Conservation (phyloP, 345 rosid species). For the Abelmoschus esculentus region DNA sequence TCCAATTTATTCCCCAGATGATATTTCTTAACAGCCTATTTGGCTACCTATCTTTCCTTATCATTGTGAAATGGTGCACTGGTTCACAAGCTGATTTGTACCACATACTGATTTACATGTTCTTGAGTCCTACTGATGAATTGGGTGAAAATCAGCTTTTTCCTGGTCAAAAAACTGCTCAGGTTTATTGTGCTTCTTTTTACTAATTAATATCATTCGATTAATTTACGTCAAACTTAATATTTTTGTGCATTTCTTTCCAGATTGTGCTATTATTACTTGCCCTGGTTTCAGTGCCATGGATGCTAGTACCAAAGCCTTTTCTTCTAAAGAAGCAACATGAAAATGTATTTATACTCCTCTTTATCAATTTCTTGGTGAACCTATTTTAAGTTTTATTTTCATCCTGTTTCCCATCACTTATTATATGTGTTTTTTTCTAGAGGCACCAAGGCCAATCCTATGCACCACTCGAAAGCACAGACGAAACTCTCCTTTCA, state of each 20-base stretch:
- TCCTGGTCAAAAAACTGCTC: slow-evolving; percentile 58
- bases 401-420: neutral
- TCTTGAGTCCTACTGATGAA: slow-evolving; percentile 85
- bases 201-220: neutral
- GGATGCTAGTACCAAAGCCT: slow-evolving; percentile 96
- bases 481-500: slow-evolving; percentile 67
- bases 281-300: slow-evolving; percentile 77
- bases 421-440: slow-evolving; percentile 14
- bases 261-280: slow-evolving; percentile 55
- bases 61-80: slow-evolving; percentile 81
- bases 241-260: slow-evolving; percentile 10
- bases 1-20: slow-evolving; percentile 85
- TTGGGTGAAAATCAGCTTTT: slow-evolving; percentile 89
- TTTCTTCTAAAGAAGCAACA: slow-evolving; percentile 86
- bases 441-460: slow-evolving; percentile 87
- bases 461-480: slow-evolving; percentile 45
- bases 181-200: slow-evolving; percentile 40
- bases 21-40: slow-evolving; percentile 84
- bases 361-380: neutral
- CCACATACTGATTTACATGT: slow-evolving; percentile 92
- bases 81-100: slow-evolving; percentile 94
- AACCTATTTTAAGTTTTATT: neutral
- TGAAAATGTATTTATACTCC: slow-evolving; percentile 34
- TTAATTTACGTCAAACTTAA: neutral
- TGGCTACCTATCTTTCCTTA: slow-evolving; percentile 79